Evolutionary conservation across 75 land plant genomes (phyloP).

Genomic region (Pinus taeda): DNA sequence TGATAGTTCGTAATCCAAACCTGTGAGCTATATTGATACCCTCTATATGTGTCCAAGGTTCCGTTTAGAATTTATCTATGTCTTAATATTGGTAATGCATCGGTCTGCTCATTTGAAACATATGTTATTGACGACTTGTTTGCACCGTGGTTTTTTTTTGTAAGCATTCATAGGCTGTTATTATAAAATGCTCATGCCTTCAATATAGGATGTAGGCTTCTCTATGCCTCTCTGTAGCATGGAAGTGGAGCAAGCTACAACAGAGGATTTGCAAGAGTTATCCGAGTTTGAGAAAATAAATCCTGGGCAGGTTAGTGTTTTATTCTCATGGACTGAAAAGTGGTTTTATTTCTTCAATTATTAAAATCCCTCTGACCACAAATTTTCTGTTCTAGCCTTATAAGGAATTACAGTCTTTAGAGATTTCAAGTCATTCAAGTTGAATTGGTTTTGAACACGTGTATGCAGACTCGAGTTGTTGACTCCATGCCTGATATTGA

Average conservation of each 20-base stretch:
- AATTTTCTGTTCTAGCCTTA: no score
- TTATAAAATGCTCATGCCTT: slow-evolving; percentile 5
- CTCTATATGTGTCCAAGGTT: neutral
- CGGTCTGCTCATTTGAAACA: neutral
- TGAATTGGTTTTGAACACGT: neutral
- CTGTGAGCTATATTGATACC: no score
- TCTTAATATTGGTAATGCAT: neutral
- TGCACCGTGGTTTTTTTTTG: neutral
- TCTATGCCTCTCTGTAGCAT: slow-evolving; percentile 77
- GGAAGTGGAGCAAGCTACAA: slow-evolving; percentile 54
- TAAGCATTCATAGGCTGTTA: neutral
- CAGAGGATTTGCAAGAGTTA: slow-evolving; percentile 78
- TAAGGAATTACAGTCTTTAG: no score
- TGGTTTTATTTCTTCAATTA: no score
- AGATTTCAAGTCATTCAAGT: neutral
- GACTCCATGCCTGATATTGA: slow-evolving; percentile 59
- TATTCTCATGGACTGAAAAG: no score
- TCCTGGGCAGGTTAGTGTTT: slow-evolving; percentile 75
- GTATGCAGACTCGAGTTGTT: slow-evolving; percentile 55
- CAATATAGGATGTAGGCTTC: slow-evolving; percentile 63
- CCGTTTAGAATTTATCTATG: neutral
- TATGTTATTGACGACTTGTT: neutral
- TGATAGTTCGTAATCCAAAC: neutral
- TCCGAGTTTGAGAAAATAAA: slow-evolving; percentile 81
- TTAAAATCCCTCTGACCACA: no score